These are phyloP conservation scores for Dactylellina drechsleri DNA, from an alignment of 2,329 filamentous ascomycete genomes.

Conservation along the genomic window DNA sequence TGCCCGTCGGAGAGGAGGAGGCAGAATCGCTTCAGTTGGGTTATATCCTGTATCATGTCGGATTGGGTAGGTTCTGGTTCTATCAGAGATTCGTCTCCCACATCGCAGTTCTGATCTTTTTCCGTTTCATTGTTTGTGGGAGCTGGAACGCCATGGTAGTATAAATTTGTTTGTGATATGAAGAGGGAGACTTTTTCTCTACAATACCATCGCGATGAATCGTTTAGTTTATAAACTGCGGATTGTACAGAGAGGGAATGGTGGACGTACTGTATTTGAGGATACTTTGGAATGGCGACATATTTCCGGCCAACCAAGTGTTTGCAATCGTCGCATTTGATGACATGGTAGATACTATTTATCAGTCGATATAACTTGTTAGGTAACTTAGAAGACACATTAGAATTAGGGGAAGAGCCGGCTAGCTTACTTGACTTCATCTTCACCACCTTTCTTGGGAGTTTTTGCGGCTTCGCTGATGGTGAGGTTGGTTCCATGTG, in stretches of 20 bases:
- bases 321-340: constrained; percentile 22
- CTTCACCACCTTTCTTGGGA: constrained; percentile 10
- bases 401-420: not conserved
- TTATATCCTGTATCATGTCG: constrained; percentile 35
- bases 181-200: constrained; percentile 23
- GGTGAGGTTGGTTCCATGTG: not conserved
- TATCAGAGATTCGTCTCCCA: not conserved
- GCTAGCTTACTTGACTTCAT: constrained; percentile 15
- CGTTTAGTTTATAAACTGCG: not conserved
- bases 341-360: constrained; percentile 6
- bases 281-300: constrained; percentile 11
- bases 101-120: not conserved
- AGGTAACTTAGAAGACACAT: not conserved
- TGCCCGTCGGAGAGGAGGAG: constrained; percentile 34
- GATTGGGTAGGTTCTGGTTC: not conserved
- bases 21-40: constrained; percentile 37
- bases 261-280: constrained; percentile 20
- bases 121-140: not conserved
- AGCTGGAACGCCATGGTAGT: constrained; percentile 1
- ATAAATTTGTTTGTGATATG: constrained; percentile 1
- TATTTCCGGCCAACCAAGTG: constrained; percentile 29
- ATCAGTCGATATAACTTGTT: not conserved
- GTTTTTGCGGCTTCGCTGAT: constrained; percentile 4
- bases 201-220: not conserved
- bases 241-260: not conserved